Conservation (phyloP, 2,329 filamentous ascomycete genomes). For the Alternaria sp. region DNA sequence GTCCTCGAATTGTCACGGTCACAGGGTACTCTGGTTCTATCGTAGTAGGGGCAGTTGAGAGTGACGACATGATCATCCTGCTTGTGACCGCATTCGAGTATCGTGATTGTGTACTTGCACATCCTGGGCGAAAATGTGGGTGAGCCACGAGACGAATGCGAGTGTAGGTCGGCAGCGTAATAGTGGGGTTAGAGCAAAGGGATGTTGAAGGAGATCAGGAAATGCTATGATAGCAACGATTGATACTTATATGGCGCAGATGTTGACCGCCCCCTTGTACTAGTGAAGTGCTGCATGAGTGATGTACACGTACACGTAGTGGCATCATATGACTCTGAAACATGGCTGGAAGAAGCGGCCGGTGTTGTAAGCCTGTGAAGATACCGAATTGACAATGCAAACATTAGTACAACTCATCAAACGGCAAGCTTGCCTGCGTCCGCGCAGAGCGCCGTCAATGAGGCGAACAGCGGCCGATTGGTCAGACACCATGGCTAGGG, state of each 20-base stretch:
- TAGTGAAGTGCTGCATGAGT: constrained; percentile 11
- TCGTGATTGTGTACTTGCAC: constrained; percentile 30
- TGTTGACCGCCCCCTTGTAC: not conserved
- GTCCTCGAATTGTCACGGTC: constrained; percentile 25
- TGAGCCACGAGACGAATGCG: not conserved
- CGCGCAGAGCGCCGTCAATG: constrained; percentile 9
- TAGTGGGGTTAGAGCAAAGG: constrained; percentile 7
- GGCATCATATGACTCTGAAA: constrained; percentile 9
- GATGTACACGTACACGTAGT: constrained; percentile 14
- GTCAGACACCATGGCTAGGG: constrained; percentile 1
- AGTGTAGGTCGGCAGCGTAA: not conserved
- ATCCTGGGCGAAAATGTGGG: constrained; percentile 8
- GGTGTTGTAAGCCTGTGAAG: constrained; percentile 5
- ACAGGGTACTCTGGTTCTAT: constrained; percentile 16
- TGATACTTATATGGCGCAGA: constrained; percentile 12
- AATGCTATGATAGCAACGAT: not conserved
- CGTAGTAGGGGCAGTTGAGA: constrained; percentile 20
- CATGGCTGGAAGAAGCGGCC: constrained; percentile 3
- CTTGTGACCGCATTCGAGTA: constrained; percentile 28
- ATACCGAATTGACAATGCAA: constrained; percentile 6
- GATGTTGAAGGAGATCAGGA: constrained; percentile 12
- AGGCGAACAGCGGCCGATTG: constrained; percentile 13
- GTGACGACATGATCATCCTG: constrained; percentile 25
- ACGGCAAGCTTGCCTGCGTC: constrained; percentile 1
- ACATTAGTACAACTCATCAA: constrained; percentile 12